Percentiles rank a stretch among this genome's conserved stretches.
Conservation (phyloP, 139 green algal genomes). For the Chlamydomonas asymmetrica region DNA sequence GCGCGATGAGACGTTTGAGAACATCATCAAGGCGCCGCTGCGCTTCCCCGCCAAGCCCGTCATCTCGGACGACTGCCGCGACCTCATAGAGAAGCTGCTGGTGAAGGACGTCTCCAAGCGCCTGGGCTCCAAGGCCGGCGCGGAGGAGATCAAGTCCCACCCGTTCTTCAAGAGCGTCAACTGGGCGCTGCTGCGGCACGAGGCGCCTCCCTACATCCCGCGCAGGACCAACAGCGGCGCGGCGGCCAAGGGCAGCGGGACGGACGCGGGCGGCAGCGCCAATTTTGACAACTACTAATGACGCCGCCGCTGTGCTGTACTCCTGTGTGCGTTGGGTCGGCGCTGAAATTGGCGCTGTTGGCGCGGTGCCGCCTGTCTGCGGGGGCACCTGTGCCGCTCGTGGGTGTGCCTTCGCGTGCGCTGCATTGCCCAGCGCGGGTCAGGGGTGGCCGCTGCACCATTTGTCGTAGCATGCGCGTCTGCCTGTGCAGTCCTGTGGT, state of each 20-base stretch:
- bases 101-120: constrained; percentile 69
- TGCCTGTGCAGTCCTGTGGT: too few species aligned
- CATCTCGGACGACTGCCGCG: constrained; percentile 47
- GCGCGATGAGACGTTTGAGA: constrained; percentile 93
- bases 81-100: constrained; percentile 84
- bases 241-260: background rate
- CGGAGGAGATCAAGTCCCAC: constrained; percentile 93
- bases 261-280: background rate
- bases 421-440: too few species aligned
- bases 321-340: too few species aligned
- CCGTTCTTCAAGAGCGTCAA: constrained; percentile 88
- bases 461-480: too few species aligned
- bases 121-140: constrained; percentile 75
- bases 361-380: too few species aligned
- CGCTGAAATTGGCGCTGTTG: too few species aligned
- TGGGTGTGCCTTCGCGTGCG: too few species aligned
- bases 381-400: too few species aligned
- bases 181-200: constrained; percentile 85
- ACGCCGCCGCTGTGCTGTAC: too few species aligned
- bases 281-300: constrained; percentile 46
- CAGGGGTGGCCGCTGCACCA: too few species aligned
- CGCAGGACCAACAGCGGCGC: constrained; percentile 4
- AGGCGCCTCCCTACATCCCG: constrained; percentile 61
- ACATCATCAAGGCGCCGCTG: constrained; percentile 88
- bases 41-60: constrained; percentile 71